Conservation (phyloP, 1,284 basidiomycete species). For the Cutaneotrichosporon sp. region DNA sequence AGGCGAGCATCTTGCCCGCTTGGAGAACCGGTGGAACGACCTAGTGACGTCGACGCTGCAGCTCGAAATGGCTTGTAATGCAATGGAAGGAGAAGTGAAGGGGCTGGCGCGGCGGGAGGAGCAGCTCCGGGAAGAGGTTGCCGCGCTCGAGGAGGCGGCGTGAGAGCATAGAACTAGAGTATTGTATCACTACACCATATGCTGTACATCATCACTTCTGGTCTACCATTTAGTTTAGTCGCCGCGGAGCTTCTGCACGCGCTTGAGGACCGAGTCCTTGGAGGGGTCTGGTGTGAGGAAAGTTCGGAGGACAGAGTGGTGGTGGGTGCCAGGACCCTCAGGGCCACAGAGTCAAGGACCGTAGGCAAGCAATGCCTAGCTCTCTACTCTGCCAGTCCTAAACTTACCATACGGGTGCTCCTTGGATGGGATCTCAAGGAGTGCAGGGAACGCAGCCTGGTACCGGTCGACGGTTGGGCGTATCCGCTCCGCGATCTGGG, state of each 20-base stretch:
- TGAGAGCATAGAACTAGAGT: conserved; percentile 1
- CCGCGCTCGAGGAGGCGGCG: conserved; percentile 29
- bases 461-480: conserved; percentile 92
- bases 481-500: conserved; percentile 91
- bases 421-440: conserved; percentile 83
- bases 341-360: no score
- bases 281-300: conserved; percentile 67
- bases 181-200: conserved; percentile 4
- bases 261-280: conserved; percentile 94
- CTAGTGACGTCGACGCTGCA: conserved; percentile 43
- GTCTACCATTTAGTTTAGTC: conserved; percentile 53
- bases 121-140: conserved; percentile 36
- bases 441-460: conserved; percentile 89
- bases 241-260: conserved; percentile 94
- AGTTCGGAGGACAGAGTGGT: no score
- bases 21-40: conserved; percentile 47
- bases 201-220: not conserved
- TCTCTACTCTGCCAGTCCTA: not conserved
- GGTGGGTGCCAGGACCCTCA: no score
- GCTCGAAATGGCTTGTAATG: conserved; percentile 46
- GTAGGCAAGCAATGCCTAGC: not conserved
- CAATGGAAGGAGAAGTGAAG: conserved; percentile 44
- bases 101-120: conserved; percentile 38
- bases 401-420: conserved; percentile 73
- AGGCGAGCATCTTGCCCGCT: conserved; percentile 39